A percentile compares a stretch with the other conserved stretches of the same genome.
Evolutionary conservation across 2,329 filamentous ascomycete genomes (phyloP).

Genomic region (Arthrobotrys entomopaga): DNA sequence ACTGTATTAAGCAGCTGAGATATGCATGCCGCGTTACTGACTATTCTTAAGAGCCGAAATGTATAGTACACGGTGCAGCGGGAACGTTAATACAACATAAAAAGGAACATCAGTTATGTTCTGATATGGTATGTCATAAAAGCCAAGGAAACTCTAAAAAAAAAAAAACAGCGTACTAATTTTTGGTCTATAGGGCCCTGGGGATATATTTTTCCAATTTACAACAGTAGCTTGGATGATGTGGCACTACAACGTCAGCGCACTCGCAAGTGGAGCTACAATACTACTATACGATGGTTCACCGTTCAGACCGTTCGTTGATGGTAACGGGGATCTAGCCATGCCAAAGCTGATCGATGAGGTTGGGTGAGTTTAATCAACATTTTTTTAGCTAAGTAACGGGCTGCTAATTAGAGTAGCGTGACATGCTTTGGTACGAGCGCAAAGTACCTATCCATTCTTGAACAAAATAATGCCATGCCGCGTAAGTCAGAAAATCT

Average conservation of each 20-base stretch:
- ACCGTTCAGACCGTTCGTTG: slow-evolving; percentile 78
- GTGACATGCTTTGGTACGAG: slow-evolving; percentile 96
- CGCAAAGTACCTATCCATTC: slow-evolving; percentile 88
- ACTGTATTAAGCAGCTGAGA: background rate
- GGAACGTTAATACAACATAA: slow-evolving; percentile 96
- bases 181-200: slow-evolving; percentile 27
- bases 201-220: slow-evolving; percentile 59
- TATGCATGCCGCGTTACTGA: background rate
- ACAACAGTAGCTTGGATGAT: slow-evolving; percentile 76
- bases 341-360: slow-evolving; percentile 84
- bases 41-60: slow-evolving; percentile 74
- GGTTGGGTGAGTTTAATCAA: slow-evolving; percentile 63
- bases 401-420: slow-evolving; percentile 57
- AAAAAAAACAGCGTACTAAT: too few species aligned
- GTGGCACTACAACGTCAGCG: slow-evolving; percentile 97
- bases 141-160: too few species aligned
- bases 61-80: slow-evolving; percentile 89
- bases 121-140: slow-evolving; percentile 72
- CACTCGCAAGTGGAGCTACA: slow-evolving; percentile 82
- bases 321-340: slow-evolving; percentile 76
- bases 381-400: background rate
- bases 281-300: slow-evolving; percentile 92
- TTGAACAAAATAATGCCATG: slow-evolving; percentile 79
- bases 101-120: slow-evolving; percentile 91
- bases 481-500: slow-evolving; percentile 65